Base-by-base conservation (phyloP, 441 rosid genomes). In the Pelargonium citronellum region DNA sequence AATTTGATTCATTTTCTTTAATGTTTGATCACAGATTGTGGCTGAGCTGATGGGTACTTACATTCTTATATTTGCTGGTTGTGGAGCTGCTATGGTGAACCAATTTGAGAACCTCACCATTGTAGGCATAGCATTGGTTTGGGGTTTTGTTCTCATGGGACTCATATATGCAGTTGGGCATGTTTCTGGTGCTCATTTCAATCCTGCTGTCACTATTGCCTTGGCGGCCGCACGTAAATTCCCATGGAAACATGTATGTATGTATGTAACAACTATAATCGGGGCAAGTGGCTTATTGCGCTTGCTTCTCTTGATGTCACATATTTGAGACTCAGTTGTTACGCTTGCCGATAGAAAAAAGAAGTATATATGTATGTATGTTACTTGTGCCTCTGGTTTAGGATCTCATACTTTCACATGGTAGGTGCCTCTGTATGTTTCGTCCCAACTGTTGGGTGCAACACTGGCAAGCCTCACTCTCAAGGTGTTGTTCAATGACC, bases 111-210 rank as follows among this genome's bases (percentile, higher is more conserved):
- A 46, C 8, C 84, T 87, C 16, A 70, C 74, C 17, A 71, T 81
- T 5, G 75, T 83, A 17, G 89, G 86, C 7, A 80, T 83, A 69
- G 85, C 79, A 15, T 15, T 82, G 30, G 83, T 70, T 12, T 87
- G 87, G 89, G 89, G 86, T 10, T 27, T 77, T 1, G 83, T 69
- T 51, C 49, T 85, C 67, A 77, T 79, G 82, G 83, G 82, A 63
- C 43, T 70, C 55, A 85, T 83, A n/a, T 83, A 82, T 11, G 66
- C 87, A 3, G 53, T 83, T 17, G 84, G 87, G 0, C 87, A 82
- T 64, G 27, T 83, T 67, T 85, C 89, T 2, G 87, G 84, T 57
- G 89, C 83, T 62, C 87, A 84, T 81, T 87, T 87, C 64, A 85
- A 83, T 69, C 89, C 89, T 57, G 87, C 85, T 0, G 86, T 83